These are phyloP conservation scores for Sechiopsis laciniata DNA, from an alignment of 306 rosid species.

Conservation along the genomic window DNA sequence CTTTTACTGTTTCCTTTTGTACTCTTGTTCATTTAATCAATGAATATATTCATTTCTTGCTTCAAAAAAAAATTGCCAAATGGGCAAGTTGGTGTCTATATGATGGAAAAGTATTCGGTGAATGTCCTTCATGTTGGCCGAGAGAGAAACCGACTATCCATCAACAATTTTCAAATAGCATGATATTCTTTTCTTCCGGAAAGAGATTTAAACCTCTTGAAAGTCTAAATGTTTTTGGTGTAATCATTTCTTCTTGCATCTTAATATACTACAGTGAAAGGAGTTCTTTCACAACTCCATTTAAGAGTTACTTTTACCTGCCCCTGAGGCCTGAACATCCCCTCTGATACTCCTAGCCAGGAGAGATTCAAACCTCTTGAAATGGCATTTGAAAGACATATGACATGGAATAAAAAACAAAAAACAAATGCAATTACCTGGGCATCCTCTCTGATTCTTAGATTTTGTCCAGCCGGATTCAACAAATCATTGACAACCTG, in stretches of 20 bases:
- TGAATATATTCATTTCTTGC: too few species aligned
- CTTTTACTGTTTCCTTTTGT: too few species aligned
- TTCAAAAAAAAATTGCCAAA: neutral
- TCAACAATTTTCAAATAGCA: neutral
- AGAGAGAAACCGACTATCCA: neutral
- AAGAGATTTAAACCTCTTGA: neutral
- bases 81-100: neutral
- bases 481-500: constrained; percentile 95
- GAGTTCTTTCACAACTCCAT: neutral
- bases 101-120: neutral
- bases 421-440: constrained; percentile 52
- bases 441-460: constrained; percentile 93
- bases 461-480: constrained; percentile 96
- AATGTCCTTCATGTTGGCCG: neutral
- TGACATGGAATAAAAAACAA: constrained; percentile 22
- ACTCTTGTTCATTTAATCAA: too few species aligned
- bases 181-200: neutral
- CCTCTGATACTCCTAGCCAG: constrained; percentile 8
- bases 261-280: neutral
- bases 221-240: neutral
- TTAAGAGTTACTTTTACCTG: neutral
- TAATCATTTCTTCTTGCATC: neutral
- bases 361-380: constrained; percentile 2
- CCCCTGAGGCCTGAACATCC: neutral
- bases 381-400: constrained; percentile 4